Evolutionary conservation across 1,284 basidiomycete species (phyloP), one percentile per base, ranked within the genome.

Genomic region (Singerocomus rubriflavus): DNA sequence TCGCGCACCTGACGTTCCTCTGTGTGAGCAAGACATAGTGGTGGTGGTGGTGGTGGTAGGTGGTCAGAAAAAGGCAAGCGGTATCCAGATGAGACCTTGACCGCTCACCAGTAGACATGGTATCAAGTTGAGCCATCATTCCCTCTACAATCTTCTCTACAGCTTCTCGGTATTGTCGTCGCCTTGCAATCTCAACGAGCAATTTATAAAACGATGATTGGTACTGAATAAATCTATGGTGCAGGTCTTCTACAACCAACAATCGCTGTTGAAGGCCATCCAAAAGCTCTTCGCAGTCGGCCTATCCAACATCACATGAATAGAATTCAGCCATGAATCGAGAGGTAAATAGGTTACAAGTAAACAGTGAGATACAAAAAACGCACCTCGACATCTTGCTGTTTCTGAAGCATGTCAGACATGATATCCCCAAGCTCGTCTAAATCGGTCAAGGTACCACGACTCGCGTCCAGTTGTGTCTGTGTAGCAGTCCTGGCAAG

Each of bases 341-440:
- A 17, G n/a, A 38, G 11, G 36, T 21, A 21, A 11, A 11, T 30
- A n/a, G 17, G 37, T 21, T 29, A 31, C 6, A 32, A 8, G 17
- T 3, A 35, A 31, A 12, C 11, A 3, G 6, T 27, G 6, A 31
- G 25, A 10, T 6, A 33, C 12, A 12, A 21, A 39, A 38, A 50
- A 51, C 63, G 11, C 38, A 85, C 86, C 75, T 90, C 84, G 10
- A 87, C 77, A 12, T 69, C 66, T 50, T 84, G 77, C 63, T 90
- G 87, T 16, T 75, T 77, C 35, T 77, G 73, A 6, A 91, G 67
- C 84, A 91, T 89, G 46, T 85, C 82, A 0, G 74, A 71, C 82
- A 91, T 88, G 46, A 89, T 86, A 17, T 84, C 81, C 2, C 83
- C 87, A 5, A 91, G 74, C 57, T 85, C 82, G 40, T 90, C 86